phyloP scores from a whole-genome alignment of 2,329 filamentous ascomycete genomes.

The Botryosphaeria dothidea region DNA sequence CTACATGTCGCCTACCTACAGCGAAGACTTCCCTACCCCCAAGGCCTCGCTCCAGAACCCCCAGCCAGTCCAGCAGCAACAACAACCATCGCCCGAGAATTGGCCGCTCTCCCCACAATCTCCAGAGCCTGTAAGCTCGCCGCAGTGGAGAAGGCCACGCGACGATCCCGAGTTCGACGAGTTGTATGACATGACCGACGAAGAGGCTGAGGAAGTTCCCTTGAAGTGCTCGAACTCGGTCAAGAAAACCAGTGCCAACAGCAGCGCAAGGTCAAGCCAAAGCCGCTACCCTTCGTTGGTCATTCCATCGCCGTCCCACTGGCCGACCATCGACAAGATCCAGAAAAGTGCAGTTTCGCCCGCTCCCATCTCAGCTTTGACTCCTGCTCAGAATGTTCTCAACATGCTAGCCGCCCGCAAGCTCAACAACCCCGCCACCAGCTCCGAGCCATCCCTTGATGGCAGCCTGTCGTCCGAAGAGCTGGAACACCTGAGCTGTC shows the following conservation, averaged over 20 bases:
- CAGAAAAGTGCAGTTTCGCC: conserved; percentile 48
- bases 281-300: conserved; percentile 59
- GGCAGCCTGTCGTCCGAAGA: conserved; percentile 88
- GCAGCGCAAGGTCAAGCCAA: conserved; percentile 37
- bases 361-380: conserved; percentile 38
- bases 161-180: conserved; percentile 78
- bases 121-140: conserved; percentile 60
- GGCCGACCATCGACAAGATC: conserved; percentile 58
- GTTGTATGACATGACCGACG: conserved; percentile 82
- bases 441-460: conserved; percentile 84
- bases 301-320: conserved; percentile 59
- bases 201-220: conserved; percentile 56
- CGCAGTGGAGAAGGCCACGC: conserved; percentile 66
- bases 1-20: conserved; percentile 44
- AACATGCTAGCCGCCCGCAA: conserved; percentile 63
- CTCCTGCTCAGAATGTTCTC: conserved; percentile 72
- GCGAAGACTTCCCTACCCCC: conserved; percentile 70
- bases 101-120: conserved; percentile 1
- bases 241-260: conserved; percentile 38
- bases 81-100: conserved; percentile 39
- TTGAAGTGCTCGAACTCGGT: conserved; percentile 55
- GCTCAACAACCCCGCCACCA: conserved; percentile 69
- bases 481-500: conserved; percentile 78
- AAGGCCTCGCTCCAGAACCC: conserved; percentile 51
- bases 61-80: conserved; percentile 60